phyloP scores from a whole-genome alignment of 306 rosid species.

The Crataegus laevigata region DNA sequence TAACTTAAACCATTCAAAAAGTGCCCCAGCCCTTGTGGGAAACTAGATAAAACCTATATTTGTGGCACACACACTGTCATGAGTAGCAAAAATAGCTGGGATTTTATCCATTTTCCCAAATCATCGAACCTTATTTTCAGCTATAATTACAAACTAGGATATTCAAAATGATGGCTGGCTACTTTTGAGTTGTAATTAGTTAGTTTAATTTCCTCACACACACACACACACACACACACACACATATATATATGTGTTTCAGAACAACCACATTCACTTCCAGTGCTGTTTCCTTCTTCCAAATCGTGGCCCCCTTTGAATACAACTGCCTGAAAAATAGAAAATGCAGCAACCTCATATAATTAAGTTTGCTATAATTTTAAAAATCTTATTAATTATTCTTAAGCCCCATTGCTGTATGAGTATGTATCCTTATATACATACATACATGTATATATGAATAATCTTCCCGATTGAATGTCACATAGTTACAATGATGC shows the following conservation, averaged over 20 bases:
- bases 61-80: background rate
- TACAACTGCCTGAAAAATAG: conserved; percentile 41
- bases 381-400: background rate
- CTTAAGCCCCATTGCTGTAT: background rate
- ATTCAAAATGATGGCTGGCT: background rate
- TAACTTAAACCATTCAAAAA: background rate
- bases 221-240: too few species aligned
- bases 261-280: background rate
- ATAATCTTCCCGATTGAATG: background rate
- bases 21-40: background rate
- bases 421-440: background rate
- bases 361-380: background rate
- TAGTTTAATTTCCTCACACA: background rate
- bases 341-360: background rate
- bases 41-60: background rate
- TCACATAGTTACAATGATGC: background rate
- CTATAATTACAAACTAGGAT: background rate
- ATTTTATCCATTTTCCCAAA: background rate
- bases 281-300: conserved; percentile 27
- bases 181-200: background rate
- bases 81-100: background rate
- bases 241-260: background rate
- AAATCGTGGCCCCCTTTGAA: conserved; percentile 29
- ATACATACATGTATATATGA: background rate
- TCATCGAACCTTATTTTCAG: background rate